Evolutionary conservation across 345 rosid species (phyloP).

Genomic region (Aquilaria sinensis): DNA sequence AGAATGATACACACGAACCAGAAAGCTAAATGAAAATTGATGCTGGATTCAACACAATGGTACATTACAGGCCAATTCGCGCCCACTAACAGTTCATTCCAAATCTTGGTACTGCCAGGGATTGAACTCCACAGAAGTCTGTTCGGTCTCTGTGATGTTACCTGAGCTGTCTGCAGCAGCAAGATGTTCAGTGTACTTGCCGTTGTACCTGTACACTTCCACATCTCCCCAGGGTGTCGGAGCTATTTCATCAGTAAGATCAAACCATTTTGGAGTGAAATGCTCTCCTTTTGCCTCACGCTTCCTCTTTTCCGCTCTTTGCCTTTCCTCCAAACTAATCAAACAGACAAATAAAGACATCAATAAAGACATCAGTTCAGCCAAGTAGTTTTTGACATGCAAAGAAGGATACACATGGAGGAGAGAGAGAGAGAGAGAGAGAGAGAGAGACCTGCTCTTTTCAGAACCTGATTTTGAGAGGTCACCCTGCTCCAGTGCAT

Average conservation of each 20-base stretch:
- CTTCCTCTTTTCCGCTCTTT: slow-evolving; percentile 63
- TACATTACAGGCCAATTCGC: too few species aligned
- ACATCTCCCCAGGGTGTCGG: slow-evolving; percentile 71
- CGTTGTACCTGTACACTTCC: slow-evolving; percentile 60
- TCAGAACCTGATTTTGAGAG: slow-evolving; percentile 59
- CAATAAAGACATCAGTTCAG: slow-evolving; percentile 11
- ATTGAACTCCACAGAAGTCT: slow-evolving; percentile 46
- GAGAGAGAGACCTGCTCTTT: slow-evolving; percentile 54
- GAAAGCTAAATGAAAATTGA: too few species aligned
- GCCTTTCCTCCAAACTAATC: slow-evolving; percentile 72
- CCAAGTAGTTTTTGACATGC: background rate
- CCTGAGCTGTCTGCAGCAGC: slow-evolving; percentile 38
- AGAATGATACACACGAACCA: too few species aligned
- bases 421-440: background rate
- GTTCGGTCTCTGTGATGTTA: slow-evolving; percentile 21
- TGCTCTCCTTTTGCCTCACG: slow-evolving; percentile 54
- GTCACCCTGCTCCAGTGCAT: slow-evolving; percentile 73
- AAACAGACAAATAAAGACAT: slow-evolving; percentile 2
- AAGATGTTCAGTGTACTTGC: slow-evolving; percentile 51
- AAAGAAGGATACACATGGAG: background rate
- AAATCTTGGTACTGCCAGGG: slow-evolving; percentile 68
- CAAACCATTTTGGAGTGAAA: slow-evolving; percentile 67
- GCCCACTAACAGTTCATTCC: slow-evolving; percentile 28
- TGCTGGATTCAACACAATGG: too few species aligned
- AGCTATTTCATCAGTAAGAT: slow-evolving; percentile 49